Base-by-base conservation (phyloP, 2,329 filamentous ascomycete genomes). In the Aspergillus alliaceus region DNA sequence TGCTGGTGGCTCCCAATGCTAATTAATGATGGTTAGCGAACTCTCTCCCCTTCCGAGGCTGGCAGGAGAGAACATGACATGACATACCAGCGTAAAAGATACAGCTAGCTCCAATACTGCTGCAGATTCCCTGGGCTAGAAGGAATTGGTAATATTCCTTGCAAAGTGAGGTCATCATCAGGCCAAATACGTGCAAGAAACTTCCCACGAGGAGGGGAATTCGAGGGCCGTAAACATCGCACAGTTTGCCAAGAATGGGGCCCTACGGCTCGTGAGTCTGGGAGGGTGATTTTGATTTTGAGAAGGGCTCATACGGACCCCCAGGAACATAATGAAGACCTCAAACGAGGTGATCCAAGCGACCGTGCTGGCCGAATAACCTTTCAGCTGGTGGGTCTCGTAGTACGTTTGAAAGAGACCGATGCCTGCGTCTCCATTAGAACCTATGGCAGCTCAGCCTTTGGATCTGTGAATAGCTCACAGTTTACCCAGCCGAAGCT, bases 151-250 rank as follows among this genome's bases (percentile, higher is more conserved):
- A 83, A 68, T 83, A 83, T 54, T 81, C 68, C 1, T 64, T 75
- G 35, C 76, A 77, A 8, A 83, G 64, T 20, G 75, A n/a, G n/a
- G n/a, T n/a, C n/a, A n/a, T n/a, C n/a, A n/a, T n/a, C n/a, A n/a
- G n/a, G n/a, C n/a, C n/a, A 79, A 83, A 80, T 44, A 83, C 77
- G 58, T 83, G 80, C 56, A 84, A 64, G 56, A 83, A 74, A 6
- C 75, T 77, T 14, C 82, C 82, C 40, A 74, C 66, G 1, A 80
- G 31, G 2, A 84, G 67, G 0, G 88, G 72, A 42, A 74, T 79
- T 25, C 80, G 79, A 0, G 86, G 85, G 0, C 87, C 87, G 58
- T 84, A 82, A 53, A 77, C 82, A 64, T 90, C 87, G 62, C 80
- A 87, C 0, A 86, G 44, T 54, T 82, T 83, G 2, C 87, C 87